Base-by-base conservation (phyloP, 2,329 filamentous ascomycete species). In the Ascochyta lentis region DNA sequence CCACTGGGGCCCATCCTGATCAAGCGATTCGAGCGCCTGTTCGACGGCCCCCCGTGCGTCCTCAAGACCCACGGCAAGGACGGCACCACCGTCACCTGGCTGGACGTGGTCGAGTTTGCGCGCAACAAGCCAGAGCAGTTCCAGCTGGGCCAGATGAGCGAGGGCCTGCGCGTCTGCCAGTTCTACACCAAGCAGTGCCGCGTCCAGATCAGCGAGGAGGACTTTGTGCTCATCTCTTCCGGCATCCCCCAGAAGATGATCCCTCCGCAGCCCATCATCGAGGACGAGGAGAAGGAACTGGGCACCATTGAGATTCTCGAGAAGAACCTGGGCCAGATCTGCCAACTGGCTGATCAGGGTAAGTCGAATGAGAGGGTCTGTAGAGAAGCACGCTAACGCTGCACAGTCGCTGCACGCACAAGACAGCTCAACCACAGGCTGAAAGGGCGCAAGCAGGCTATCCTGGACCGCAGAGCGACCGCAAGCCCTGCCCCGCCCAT, bases 131-230 rank as follows among this genome's bases (percentile, higher is more conserved):
- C 91, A 0, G 83, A 86, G 62, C 90, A 94, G 51, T 95, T 96
- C 75, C 84, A 86, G 31, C 78, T 96, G 47, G 86, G 86, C 50
- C 86, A 89, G 54, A 83, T 84, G 59, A 82, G 85, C 40, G 88
- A 90, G 62, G 89, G 89, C 19, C 79, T 84, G 49, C 84, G 89
- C 42, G 86, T 89, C 49, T 96, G 92, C 70, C 90, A 91, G 60
- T 95, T 96, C 74, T 86, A 88, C 69, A 87, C 91, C 61, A 92
- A 92, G 70, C 90, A 92, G 58, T 84, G 88, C 62, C 85, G 90
- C 43, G 89, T 96, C 8, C 91, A 96, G 77, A 94, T 96, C 58
- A 87, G 86, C 16, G 91, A 96, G 73, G 91, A 96, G 72, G 92
- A 96, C 71, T 96, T 89, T 81, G 84, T 92, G 38, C 79, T 96